These are phyloP conservation scores for Phytophthora sojae DNA, from an alignment of 352 stramenopile genomes.

Conservation along the genomic window DNA sequence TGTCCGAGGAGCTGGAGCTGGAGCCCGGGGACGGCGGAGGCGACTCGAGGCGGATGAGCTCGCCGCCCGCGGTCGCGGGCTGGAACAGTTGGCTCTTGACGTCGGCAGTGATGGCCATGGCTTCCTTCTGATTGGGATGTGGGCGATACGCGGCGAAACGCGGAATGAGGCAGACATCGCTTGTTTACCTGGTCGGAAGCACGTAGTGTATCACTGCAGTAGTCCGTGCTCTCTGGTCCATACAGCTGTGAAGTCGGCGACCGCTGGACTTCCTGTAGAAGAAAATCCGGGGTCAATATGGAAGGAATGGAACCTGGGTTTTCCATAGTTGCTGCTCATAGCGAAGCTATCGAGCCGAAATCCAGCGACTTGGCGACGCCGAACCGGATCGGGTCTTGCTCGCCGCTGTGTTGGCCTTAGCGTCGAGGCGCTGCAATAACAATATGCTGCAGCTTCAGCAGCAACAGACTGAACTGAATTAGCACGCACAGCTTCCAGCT, in stretches of 20 bases:
- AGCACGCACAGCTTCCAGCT: slow-evolving; percentile 18
- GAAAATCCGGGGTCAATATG: slow-evolving; percentile 22
- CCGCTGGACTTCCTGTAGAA: slow-evolving; percentile 29
- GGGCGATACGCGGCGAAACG: slow-evolving; percentile 22
- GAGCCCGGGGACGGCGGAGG: slow-evolving; percentile 11
- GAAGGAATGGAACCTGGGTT: background rate
- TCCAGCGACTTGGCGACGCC: slow-evolving; percentile 15
- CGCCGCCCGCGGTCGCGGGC: slow-evolving; percentile 10
- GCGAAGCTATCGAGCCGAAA: slow-evolving; percentile 32
- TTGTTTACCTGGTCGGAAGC: slow-evolving; percentile 18
- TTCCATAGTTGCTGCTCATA: background rate
- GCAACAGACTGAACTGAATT: slow-evolving; percentile 37
- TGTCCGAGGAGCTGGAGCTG: slow-evolving; percentile 7
- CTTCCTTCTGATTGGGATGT: slow-evolving; percentile 1
- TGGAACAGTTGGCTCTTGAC: slow-evolving; percentile 61
- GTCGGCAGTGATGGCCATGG: slow-evolving; percentile 57
- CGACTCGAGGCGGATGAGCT: slow-evolving; percentile 47
- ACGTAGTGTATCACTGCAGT: slow-evolving; percentile 23
- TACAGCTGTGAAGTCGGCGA: slow-evolving; percentile 27
- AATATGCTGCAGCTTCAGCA: slow-evolving; percentile 16
- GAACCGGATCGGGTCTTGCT: no score
- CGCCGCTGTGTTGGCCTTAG: no score
- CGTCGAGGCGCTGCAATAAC: slow-evolving; percentile 22
- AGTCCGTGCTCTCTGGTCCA: slow-evolving; percentile 27
- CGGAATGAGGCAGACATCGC: slow-evolving; percentile 28